These are phyloP conservation scores for Arthrobotrys sphaeroides DNA, from an alignment of 2,329 filamentous ascomycete species.

Conservation along the genomic window DNA sequence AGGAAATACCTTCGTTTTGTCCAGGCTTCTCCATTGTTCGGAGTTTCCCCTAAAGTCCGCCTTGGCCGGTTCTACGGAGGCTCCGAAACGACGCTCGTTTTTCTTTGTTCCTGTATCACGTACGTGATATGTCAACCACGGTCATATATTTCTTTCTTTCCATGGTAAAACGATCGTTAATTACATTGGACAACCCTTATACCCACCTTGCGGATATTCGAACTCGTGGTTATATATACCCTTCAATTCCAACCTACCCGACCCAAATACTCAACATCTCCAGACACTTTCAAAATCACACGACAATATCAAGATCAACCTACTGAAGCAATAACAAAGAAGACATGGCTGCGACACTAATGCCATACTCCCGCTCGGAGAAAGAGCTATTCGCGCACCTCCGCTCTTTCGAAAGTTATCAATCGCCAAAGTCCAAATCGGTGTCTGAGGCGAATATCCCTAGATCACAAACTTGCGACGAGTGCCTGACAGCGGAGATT, in stretches of 20 bases:
- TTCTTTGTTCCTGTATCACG: slow-evolving; percentile 12
- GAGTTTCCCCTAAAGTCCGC: slow-evolving; percentile 9
- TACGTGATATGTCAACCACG: background rate
- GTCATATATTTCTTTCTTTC: background rate
- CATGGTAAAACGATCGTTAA: background rate
- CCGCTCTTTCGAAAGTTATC: slow-evolving; percentile 13
- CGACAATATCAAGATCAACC: background rate
- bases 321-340: background rate
- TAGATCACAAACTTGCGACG: background rate
- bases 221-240: background rate
- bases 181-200: background rate
- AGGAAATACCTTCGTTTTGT: background rate
- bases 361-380: background rate
- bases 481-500: background rate
- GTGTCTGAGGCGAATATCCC: background rate
- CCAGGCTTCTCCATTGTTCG: background rate
- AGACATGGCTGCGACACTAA: slow-evolving; percentile 1
- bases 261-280: background rate
- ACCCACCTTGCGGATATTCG: background rate
- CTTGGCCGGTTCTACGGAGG: background rate
- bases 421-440: background rate
- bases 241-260: background rate
- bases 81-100: slow-evolving; percentile 3
- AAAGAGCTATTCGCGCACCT: slow-evolving; percentile 1
- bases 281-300: background rate